Evolutionary conservation across 257 asterid species (phyloP).

Genomic region (Solanum acaule): DNA sequence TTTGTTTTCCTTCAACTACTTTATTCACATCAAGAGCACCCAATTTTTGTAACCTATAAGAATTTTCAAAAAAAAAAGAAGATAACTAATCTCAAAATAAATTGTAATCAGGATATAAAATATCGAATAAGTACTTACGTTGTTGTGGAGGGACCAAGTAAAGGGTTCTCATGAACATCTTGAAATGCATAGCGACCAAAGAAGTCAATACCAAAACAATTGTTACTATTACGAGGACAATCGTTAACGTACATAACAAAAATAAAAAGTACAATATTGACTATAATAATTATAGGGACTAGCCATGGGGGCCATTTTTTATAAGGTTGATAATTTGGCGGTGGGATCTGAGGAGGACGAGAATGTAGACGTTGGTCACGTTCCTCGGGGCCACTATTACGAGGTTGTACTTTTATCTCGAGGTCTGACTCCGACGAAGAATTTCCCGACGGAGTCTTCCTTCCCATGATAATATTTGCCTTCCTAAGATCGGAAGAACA

Average conservation of each 20-base stretch:
- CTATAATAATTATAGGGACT: constrained; percentile 50
- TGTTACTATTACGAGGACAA: constrained; percentile 45
- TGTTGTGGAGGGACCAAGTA: constrained; percentile 86
- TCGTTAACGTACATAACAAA: constrained; percentile 52
- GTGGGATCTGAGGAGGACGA: constrained; percentile 7
- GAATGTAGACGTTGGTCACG: background rate
- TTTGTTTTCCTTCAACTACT: constrained; percentile 16
- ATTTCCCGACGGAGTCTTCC: constrained; percentile 37
- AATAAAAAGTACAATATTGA: constrained; percentile 46
- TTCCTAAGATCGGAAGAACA: background rate
- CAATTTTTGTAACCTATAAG: constrained; percentile 20
- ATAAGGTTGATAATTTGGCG: constrained; percentile 15
- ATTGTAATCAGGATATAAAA: background rate
- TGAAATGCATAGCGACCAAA: constrained; percentile 80
- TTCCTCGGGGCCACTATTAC: constrained; percentile 3
- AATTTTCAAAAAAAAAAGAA: background rate
- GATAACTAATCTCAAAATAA: background rate
- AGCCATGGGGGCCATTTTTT: constrained; percentile 79
- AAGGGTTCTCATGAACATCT: constrained; percentile 62
- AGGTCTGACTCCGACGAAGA: constrained; percentile 41
- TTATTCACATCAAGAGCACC: constrained; percentile 25
- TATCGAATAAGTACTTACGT: constrained; percentile 29
- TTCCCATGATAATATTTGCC: constrained; percentile 33
- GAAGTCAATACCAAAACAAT: constrained; percentile 34
- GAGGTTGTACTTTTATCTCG: constrained; percentile 37